phyloP scores from a whole-genome alignment of 345 rosid species.

The Linum usitatissimum region DNA sequence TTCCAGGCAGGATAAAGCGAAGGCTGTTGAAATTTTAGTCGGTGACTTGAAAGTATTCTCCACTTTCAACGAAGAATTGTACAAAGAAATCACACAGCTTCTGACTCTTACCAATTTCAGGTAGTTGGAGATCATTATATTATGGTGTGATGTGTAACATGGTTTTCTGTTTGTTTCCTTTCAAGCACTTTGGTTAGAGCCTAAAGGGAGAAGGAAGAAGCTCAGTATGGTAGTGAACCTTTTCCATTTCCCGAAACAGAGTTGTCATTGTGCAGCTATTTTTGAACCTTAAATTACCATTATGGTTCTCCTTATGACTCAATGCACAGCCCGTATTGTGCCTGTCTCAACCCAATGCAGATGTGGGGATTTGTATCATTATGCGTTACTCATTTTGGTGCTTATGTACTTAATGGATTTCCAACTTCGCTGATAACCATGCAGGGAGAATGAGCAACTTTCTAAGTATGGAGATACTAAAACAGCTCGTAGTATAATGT shows the following conservation, averaged over 20 bases:
- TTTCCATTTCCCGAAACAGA: neutral
- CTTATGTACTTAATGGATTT: slow-evolving; percentile 1
- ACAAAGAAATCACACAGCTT: slow-evolving; percentile 85
- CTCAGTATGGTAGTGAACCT: neutral
- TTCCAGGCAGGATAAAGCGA: slow-evolving; percentile 64
- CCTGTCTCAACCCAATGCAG: neutral
- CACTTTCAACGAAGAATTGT: slow-evolving; percentile 76
- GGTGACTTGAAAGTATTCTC: slow-evolving; percentile 79
- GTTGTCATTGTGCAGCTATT: neutral
- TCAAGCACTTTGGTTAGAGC: neutral
- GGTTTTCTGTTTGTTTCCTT: neutral
- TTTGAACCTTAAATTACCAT: neutral
- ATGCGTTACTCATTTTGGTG: neutral
- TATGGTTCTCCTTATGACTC: neutral
- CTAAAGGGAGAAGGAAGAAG: neutral
- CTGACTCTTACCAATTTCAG: slow-evolving; percentile 74
- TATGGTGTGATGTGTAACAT: neutral
- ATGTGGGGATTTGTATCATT: neutral
- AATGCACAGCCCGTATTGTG: neutral
- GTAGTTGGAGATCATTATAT: slow-evolving; percentile 19
- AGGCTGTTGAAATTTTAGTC: slow-evolving; percentile 74
- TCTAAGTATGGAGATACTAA: slow-evolving; percentile 65
- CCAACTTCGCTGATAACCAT: slow-evolving; percentile 6
- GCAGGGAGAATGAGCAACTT: slow-evolving; percentile 66
- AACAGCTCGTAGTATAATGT: slow-evolving; percentile 58